Evolutionary conservation across 73 alveolate genomes (phyloP), one percentile per base, ranked within the genome.

Genomic region (Paraurostyla sp.): DNA sequence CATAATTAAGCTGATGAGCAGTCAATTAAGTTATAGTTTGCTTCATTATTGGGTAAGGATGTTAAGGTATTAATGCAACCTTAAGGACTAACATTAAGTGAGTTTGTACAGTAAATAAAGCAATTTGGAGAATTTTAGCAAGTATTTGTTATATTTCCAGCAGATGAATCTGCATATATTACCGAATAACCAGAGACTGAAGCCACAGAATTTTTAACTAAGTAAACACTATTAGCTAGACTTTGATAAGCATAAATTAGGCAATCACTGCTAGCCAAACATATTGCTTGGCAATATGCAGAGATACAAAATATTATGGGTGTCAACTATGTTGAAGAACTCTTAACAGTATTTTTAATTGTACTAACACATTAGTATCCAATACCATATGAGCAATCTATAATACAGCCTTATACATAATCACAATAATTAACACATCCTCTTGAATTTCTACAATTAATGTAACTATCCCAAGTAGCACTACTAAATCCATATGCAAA

Each of bases 51-150:
- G 3, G 65, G 9, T 9, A 69, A 23, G 35, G 20, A 36, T 69
- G 50, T 20, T 11, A 69, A 43, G 7, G 59, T 69, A 9, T 22
- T 69, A 22, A 40, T 32, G 68, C 84, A 73, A 7, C 7, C 25
- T 48, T 20, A 27, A 7, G 23, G 16, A 18, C 52, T 6, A 1
- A 4, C 38, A 23, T 4, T 36, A 30, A 73, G 13, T 13, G 87
- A 13, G 42, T 73, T 73, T 11, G 50, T 73, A 35, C 87, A 73
- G 42, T 73, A 73, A 15, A 73, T 43, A 33, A 48, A 73, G 71
- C 87, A 73, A 4, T 45, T 9, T 6, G 11, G 16, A 20, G 87
- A 45, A 27, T 20, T 3, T 23, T 45, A 16, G 36, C 87, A 73
- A 23, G 16, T 23, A 4, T 22, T 43, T 27, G 71, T 45, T 11